Evolutionary conservation across 768 basidiomycete genomes (phyloP), one percentile per base, ranked within the genome.

Genomic region (Trametes cingulata): DNA sequence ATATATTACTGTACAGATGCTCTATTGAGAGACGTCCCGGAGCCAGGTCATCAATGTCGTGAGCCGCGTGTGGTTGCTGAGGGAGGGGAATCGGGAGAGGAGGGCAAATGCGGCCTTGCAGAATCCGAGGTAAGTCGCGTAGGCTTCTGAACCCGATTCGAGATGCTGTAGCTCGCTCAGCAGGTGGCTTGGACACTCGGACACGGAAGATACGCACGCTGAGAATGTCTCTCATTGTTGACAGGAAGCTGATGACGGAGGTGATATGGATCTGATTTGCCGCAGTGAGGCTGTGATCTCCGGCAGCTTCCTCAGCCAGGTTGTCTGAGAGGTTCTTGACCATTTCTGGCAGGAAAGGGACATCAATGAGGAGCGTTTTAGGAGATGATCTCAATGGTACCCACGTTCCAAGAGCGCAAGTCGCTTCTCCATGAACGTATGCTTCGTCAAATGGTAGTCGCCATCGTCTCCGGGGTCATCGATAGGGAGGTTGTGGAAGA

Each of bases 141-240:
- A 42, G 9, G 56, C 33, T 4, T 33, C 48, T 2, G 62, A 46
- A 39, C 43, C 56, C 17, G 48, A 27, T 20, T 24, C 33, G 8
- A 63, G 25, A 2, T 42, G 37, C 65, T 66, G 25, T 6, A 2
- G 29, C 15, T 36, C 8, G 33, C 20, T 49, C 1, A 36, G 35
- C 42, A 6, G 24, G 29, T 15, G 20, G 35, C 13, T 9, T 6
- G n/a, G n/a, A n/a, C n/a, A n/a, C n/a, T n/a, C n/a, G n/a, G n/a
- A n/a, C n/a, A n/a, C n/a, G n/a, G n/a, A n/a, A n/a, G n/a, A n/a
- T n/a, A n/a, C n/a, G n/a, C n/a, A n/a, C n/a, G n/a, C 73, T 68
- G 58, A 75, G 73, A 39, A 78, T 77, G 29, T 76, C 75, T 20
- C 80, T 73, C 82, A 88, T 83, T 1, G 79, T 71, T 20, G 80